Base-by-base conservation (phyloP, 257 asterid genomes). In the Solanum peruvianum region DNA sequence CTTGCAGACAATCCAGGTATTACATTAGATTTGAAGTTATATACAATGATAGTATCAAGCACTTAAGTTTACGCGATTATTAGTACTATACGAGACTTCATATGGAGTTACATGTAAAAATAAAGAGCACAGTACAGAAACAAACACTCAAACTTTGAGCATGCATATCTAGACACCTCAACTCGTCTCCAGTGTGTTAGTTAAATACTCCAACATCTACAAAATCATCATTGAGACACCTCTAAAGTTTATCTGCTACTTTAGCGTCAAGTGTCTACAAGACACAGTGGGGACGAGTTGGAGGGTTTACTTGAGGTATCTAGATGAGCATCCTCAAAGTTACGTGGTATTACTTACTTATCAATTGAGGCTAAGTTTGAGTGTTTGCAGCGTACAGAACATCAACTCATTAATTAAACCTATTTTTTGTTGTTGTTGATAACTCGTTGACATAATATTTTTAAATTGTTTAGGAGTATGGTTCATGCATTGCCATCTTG, bases 401-500 rank as follows among this genome's bases (percentile, higher is more conserved):
- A 71, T 71, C 18, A 35, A 35, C 78, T 35, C 78, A 0, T 71
- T 33, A 35, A 71, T 71, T 70, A 69, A 69, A 20, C 15, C 41
- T 77, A 25, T 15, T 20, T 23, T 29, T 33, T n/a, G n/a, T 31
- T 64, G n/a, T 64, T 62, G 70, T n/a, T 62, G 33, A 0, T 23
- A 9, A 0, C 31, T 62, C 1, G 27, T 31, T 75, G 35, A 37
- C 41, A 75, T 83, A 2, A 49, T 37, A 21, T 37, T 41, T 78
- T 14, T 5, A 27, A 70, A 67, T 60, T 44, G 18, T 71, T 39
- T 77, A 93, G 94, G 95, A 60, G 98, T 93, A 18, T 94, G 96
- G 96, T 92, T 93, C 62, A 92, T 93, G 98, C 96, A 92, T 52
- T 94, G 98, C 88, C 96, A 93, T 87, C 85, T 94, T 92, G 97